Percentiles rank a stretch among this genome's conserved stretches.
phyloP scores from a whole-genome alignment of 306 rosid genomes.

The Sechiopsis laciniata region DNA sequence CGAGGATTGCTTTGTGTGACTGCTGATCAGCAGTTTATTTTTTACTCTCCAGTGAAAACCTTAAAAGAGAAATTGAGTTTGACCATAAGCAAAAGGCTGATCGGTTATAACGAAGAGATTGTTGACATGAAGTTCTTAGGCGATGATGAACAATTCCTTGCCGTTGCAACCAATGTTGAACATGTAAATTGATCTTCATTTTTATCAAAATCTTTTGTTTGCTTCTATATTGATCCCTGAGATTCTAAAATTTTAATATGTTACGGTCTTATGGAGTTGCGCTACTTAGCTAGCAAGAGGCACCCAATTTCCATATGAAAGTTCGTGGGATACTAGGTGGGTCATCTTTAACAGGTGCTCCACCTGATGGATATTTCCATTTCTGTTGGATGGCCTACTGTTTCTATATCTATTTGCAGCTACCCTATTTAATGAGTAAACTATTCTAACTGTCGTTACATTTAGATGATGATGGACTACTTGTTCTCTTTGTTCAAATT shows the following conservation, averaged over 20 bases:
- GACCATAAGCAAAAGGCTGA: constrained; percentile 61
- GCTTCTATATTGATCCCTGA: constrained; percentile 9
- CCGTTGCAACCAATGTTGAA: constrained; percentile 93
- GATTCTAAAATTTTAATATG: neutral
- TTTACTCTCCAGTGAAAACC: constrained; percentile 52
- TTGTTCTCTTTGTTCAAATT: constrained; percentile 8
- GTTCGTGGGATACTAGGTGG: neutral
- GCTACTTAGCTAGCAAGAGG: neutral
- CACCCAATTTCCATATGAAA: neutral
- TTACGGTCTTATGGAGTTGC: neutral
- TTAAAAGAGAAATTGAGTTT: constrained; percentile 44
- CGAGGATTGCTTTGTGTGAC: constrained; percentile 93
- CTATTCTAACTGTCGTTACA: neutral
- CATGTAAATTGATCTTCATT: constrained; percentile 44
- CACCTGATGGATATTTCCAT: neutral
- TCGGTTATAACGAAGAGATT: constrained; percentile 88
- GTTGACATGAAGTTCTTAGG: constrained; percentile 91
- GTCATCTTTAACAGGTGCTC: constrained; percentile 1
- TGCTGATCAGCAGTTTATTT: constrained; percentile 84
- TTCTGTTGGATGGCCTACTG: neutral
- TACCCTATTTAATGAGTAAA: neutral
- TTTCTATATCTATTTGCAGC: constrained; percentile 3
- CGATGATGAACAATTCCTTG: constrained; percentile 70
- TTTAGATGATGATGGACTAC: constrained; percentile 10
- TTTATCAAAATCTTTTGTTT: constrained; percentile 6